Evolutionary conservation across 352 stramenopile genomes (phyloP), one percentile per base, ranked within the genome.

Genomic region (Thraustotheca clavata): DNA sequence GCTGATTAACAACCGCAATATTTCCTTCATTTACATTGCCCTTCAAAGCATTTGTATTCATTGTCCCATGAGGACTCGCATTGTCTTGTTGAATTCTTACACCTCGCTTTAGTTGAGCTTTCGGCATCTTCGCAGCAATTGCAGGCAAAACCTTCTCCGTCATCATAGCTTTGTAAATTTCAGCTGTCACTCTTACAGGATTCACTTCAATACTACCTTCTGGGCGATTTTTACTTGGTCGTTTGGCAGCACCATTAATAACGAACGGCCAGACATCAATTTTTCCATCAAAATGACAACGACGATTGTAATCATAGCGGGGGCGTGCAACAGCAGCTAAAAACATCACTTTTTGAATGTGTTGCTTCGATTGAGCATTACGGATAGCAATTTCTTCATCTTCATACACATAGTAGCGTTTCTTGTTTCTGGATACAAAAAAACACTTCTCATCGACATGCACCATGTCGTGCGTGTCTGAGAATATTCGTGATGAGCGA

Each of bases 321-420:
- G 43, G 43, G 43, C 43, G 43, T 6, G 43, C 43, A 14, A 50
- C 43, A 6, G 43, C 43, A 29, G 43, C 43, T 6, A 50, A 29
- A 50, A 50, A 50, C 43, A 50, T 50, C 22, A 50, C 43, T 29
- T 50, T 50, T 6, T 22, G 27, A 29, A 50, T 50, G 43, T 50
- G 43, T 22, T 29, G 11, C 43, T 50, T 14, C 22, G 11, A 6
- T 29, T 50, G 27, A 29, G 22, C 27, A 12, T 22, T 6, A 29
- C 43, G 43, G 22, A 6, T 14, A 6, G 43, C 43, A 12, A 50
- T 29, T 6, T 14, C 43, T 29, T 50, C 43, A 29, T 50, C 43
- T 22, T 50, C 43, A 29, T 50, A 50, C 43, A 50, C 43, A 29
- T 50, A 50, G 43, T 33, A 50, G 7, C 43, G 7, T 6, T 14